A percentile compares a stretch with the other conserved stretches of the same genome.
phyloP scores from a whole-genome alignment of 345 rosid genomes.

The Gossypium thurberi region DNA sequence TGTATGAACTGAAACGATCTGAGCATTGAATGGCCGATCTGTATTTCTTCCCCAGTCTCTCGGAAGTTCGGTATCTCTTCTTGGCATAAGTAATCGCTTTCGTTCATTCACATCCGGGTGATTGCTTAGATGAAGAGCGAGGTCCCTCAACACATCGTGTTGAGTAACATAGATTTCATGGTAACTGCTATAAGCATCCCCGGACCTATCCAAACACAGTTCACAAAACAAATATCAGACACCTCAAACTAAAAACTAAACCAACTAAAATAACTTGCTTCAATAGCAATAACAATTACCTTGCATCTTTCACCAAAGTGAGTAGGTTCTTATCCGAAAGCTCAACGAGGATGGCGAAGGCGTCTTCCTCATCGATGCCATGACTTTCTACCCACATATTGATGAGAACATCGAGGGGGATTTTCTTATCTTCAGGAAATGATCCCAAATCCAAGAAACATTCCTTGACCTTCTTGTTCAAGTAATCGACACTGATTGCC shows the following conservation, averaged over 20 bases:
- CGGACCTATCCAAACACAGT: constrained; percentile 40
- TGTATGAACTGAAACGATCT: constrained; percentile 74
- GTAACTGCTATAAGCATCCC: constrained; percentile 59
- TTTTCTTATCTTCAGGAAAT: constrained; percentile 90
- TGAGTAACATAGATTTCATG: constrained; percentile 66
- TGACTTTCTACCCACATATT: constrained; percentile 82
- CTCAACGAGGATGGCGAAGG: constrained; percentile 62
- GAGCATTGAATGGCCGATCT: constrained; percentile 54
- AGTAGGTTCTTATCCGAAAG: constrained; percentile 74
- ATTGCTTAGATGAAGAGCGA: constrained; percentile 56
- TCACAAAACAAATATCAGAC: constrained; percentile 12
- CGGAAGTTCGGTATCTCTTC: constrained; percentile 51
- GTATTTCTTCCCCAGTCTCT: constrained; percentile 75
- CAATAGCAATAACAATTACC: constrained; percentile 23
- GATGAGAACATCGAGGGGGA: constrained; percentile 76
- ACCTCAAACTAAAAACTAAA: not conserved
- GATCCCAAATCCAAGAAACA: constrained; percentile 91
- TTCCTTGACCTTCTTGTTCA: constrained; percentile 43
- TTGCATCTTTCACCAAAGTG: constrained; percentile 68
- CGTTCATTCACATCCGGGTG: constrained; percentile 36
- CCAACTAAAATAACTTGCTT: not conserved
- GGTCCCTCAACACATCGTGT: constrained; percentile 87
- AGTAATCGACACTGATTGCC: constrained; percentile 54
- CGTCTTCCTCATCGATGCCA: constrained; percentile 47
- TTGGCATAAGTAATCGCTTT: constrained; percentile 58